A percentile compares a stretch with the other conserved stretches of the same genome.
These are phyloP conservation scores for Lagenaria siceraria DNA, from an alignment of 306 rosid species.

Conservation along the genomic window DNA sequence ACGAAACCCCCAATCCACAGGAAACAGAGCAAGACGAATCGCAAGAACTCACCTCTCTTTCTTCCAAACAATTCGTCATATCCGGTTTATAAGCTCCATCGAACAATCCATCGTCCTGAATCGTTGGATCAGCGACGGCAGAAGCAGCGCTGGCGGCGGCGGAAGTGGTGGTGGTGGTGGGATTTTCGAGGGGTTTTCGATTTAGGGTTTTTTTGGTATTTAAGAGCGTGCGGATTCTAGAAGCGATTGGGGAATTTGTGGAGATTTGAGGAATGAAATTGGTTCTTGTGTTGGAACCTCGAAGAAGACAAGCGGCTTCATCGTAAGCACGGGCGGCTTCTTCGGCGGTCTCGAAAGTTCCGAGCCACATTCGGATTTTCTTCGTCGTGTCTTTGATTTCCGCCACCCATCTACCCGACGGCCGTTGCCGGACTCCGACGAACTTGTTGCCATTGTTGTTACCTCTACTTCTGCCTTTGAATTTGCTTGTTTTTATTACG, in stretches of 20 bases:
- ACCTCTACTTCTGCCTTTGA: constrained; percentile 43
- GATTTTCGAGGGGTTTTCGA: constrained; percentile 5
- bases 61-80: constrained; percentile 38
- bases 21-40: not conserved
- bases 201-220: constrained; percentile 31
- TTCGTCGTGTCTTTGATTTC: constrained; percentile 92
- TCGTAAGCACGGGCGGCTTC: constrained; percentile 94
- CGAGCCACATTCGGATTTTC: constrained; percentile 96
- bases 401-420: constrained; percentile 99
- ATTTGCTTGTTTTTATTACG: constrained; percentile 20
- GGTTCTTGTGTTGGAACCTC: constrained; percentile 79
- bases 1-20: constrained; percentile 28
- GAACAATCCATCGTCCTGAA: constrained; percentile 7
- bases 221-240: constrained; percentile 57
- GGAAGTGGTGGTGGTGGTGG: not conserved
- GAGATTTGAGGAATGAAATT: constrained; percentile 78
- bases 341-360: constrained; percentile 91
- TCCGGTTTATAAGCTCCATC: constrained; percentile 62
- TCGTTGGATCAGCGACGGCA: not conserved
- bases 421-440: constrained; percentile 89
- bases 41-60: constrained; percentile 12
- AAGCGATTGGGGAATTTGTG: constrained; percentile 72
- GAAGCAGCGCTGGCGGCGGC: not conserved
- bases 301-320: constrained; percentile 93
- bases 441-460: constrained; percentile 35